Conservation (phyloP, 768 basidiomycete genomes). For the Podaxis pistillaris region DNA sequence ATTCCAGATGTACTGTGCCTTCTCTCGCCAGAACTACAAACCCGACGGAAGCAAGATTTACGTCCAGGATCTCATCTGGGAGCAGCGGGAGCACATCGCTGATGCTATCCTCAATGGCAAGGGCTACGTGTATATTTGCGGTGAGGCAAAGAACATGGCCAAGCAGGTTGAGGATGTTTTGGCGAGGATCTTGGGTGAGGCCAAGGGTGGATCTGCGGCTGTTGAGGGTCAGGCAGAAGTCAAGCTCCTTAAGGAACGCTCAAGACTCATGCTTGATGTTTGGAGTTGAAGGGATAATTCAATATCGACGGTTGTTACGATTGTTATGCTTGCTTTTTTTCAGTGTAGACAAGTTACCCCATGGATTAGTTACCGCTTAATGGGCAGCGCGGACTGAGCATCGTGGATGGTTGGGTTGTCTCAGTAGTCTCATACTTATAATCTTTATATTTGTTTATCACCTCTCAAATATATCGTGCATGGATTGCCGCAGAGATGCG, state of each 20-base stretch:
- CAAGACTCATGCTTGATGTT: conserved; percentile 82
- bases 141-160: conserved; percentile 95
- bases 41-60: conserved; percentile 95
- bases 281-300: conserved; percentile 59
- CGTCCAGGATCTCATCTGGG: conserved; percentile 96
- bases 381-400: background rate
- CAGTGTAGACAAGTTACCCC: conserved; percentile 4
- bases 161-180: conserved; percentile 92
- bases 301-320: background rate
- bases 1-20: conserved; percentile 84
- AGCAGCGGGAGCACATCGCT: conserved; percentile 78
- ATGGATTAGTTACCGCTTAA: conserved; percentile 7
- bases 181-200: conserved; percentile 82
- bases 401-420: background rate
- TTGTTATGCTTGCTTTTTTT: background rate
- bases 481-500: background rate
- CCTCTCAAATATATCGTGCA: background rate
- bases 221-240: conserved; percentile 90
- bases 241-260: conserved; percentile 94
- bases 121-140: conserved; percentile 97
- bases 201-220: conserved; percentile 86
- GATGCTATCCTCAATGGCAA: conserved; percentile 91
- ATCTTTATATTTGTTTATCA: conserved; percentile 4
- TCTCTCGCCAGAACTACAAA: conserved; percentile 90
- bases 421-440: conserved; percentile 12